Percentiles rank a stretch among this genome's conserved stretches.
These are phyloP conservation scores for Penicillium diatomitis DNA, from an alignment of 495 filamentous ascomycete genomes.

Conservation along the genomic window DNA sequence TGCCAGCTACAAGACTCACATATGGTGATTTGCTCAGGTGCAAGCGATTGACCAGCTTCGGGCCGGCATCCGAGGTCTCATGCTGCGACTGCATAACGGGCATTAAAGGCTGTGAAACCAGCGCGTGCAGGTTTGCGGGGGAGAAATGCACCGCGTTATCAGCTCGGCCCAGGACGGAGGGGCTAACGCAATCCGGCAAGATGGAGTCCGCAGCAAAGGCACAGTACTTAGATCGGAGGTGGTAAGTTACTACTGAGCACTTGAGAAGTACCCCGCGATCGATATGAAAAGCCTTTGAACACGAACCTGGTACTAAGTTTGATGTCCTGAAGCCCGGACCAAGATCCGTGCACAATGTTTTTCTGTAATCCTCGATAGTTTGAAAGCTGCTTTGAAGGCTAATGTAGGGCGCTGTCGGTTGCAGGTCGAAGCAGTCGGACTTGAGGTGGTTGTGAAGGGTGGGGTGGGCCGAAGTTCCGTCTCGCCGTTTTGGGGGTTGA, in stretches of 20 bases:
- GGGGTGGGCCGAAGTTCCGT: constrained; percentile 1
- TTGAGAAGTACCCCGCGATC: too few relatives aligned
- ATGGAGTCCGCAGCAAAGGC: background rate
- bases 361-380: too few relatives aligned
- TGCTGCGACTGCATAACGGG: constrained; percentile 24
- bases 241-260: too few relatives aligned
- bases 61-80: constrained; percentile 12
- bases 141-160: constrained; percentile 1
- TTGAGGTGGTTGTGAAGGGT: background rate
- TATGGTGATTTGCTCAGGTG: constrained; percentile 72
- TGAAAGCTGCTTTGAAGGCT: too few relatives aligned
- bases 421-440: too few relatives aligned
- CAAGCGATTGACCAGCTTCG: constrained; percentile 58
- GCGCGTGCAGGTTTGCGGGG: background rate
- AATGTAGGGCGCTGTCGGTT: too few relatives aligned
- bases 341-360: too few relatives aligned
- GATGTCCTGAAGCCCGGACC: too few relatives aligned
- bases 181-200: constrained; percentile 16
- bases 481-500: background rate
- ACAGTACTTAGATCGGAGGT: too few relatives aligned
- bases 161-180: constrained; percentile 4
- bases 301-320: background rate
- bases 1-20: constrained; percentile 26
- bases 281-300: too few relatives aligned
- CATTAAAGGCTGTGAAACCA: constrained; percentile 8